These are phyloP conservation scores for Hypoxylon intermedium DNA, from an alignment of 495 filamentous ascomycete species.

Conservation along the genomic window DNA sequence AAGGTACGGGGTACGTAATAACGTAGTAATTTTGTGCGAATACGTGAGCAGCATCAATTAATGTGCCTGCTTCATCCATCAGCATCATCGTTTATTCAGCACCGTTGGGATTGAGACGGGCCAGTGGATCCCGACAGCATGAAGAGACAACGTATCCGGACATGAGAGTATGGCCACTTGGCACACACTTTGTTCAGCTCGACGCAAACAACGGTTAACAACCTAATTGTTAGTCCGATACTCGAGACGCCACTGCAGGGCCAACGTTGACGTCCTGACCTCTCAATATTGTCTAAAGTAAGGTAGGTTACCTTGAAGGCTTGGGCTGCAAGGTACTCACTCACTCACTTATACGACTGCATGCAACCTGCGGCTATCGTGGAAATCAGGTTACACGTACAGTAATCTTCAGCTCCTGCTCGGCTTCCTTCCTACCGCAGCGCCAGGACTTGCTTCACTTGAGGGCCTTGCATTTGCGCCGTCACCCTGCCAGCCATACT, in stretches of 20 bases:
- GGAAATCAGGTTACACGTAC: constrained; percentile 27
- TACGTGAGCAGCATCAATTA: too few relatives aligned
- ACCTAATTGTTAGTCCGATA: background rate
- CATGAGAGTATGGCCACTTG: constrained; percentile 17
- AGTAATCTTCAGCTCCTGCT: constrained; percentile 34
- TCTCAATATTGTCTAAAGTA: background rate
- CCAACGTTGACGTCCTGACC: background rate
- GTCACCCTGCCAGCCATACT: background rate
- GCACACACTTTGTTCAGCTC: background rate
- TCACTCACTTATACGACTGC: constrained; percentile 5
- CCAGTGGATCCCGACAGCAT: background rate
- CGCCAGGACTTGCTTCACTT: background rate
- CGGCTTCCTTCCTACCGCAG: constrained; percentile 26
- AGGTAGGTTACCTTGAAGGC: background rate
- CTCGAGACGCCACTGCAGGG: background rate
- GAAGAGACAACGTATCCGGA: constrained; percentile 12
- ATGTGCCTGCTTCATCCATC: too few relatives aligned
- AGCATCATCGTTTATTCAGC: background rate
- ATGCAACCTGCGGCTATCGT: constrained; percentile 33
- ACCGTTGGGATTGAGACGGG: background rate
- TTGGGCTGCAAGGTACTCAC: constrained; percentile 25
- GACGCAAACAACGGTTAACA: background rate
- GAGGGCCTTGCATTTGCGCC: background rate
- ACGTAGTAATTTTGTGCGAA: too few relatives aligned
- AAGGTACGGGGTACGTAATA: constrained; percentile 1